Conservation (phyloP, 1,139 yeast species). For the Taphrina wiesneri region DNA sequence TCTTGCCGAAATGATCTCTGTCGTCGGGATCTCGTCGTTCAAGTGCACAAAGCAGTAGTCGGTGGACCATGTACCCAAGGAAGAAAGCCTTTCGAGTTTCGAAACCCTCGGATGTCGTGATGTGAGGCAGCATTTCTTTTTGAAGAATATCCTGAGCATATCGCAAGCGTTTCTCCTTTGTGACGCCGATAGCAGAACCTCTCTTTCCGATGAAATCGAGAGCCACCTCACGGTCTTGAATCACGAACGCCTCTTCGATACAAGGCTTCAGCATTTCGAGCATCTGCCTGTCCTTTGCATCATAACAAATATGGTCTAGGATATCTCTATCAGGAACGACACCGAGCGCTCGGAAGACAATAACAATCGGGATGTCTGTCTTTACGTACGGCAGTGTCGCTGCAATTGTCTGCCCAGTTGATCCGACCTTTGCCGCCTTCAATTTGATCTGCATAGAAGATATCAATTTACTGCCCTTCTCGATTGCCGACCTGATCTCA, state of each 20-base stretch:
- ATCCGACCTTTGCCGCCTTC: conserved; percentile 47
- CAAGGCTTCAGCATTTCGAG: conserved; percentile 98
- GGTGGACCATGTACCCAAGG: conserved; percentile 95
- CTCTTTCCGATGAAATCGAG: conserved; percentile 97
- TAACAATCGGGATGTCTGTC: conserved; percentile 93
- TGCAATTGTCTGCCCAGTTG: conserved; percentile 63
- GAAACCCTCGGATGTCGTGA: conserved; percentile 95
- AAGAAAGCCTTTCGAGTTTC: conserved; percentile 96
- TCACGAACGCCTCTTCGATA: conserved; percentile 97
- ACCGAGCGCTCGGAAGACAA: conserved; percentile 96
- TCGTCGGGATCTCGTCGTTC: conserved; percentile 98
- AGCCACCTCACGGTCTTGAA: conserved; percentile 97
- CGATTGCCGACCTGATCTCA: conserved; percentile 93
- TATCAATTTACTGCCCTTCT: conserved; percentile 92
- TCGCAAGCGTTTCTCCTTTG: conserved; percentile 96
- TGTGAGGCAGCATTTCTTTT: conserved; percentile 93
- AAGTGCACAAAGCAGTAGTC: conserved; percentile 88
- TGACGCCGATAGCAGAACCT: conserved; percentile 89
- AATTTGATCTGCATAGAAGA: conserved; percentile 92
- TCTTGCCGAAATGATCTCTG: conserved; percentile 98
- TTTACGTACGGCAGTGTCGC: conserved; percentile 95
- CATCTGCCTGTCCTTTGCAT: conserved; percentile 99
- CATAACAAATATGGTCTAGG: conserved; percentile 95
- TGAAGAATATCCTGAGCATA: conserved; percentile 95
- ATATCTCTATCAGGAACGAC: conserved; percentile 99